Conservation (phyloP, 2,329 filamentous ascomycete genomes). For the Ustulina deusta region DNA sequence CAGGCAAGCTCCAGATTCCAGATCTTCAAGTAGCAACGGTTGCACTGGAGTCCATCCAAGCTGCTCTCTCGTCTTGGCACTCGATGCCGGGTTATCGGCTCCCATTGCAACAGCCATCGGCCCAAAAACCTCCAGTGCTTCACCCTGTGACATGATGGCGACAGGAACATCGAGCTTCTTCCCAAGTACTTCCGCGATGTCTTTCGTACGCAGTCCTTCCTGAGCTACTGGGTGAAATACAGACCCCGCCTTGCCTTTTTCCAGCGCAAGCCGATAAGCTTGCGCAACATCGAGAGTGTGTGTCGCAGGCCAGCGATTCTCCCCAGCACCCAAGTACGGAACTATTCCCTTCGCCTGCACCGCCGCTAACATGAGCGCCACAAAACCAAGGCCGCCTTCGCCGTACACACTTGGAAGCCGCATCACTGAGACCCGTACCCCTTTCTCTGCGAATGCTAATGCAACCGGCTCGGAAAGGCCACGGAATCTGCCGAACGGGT, state of each 20-base stretch:
- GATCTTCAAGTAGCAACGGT: slow-evolving; percentile 18
- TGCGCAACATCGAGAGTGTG: slow-evolving; percentile 27
- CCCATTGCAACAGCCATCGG: slow-evolving; percentile 14
- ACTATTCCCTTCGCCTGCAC: slow-evolving; percentile 7
- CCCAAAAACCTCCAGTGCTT: slow-evolving; percentile 20
- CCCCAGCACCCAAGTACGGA: slow-evolving; percentile 12
- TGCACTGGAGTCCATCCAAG: slow-evolving; percentile 29
- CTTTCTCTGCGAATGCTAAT: slow-evolving; percentile 22
- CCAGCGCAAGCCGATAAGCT: slow-evolving; percentile 30
- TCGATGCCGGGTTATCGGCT: slow-evolving; percentile 24
- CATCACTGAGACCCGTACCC: slow-evolving; percentile 32
- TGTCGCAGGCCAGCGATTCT: slow-evolving; percentile 29
- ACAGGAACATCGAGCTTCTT: slow-evolving; percentile 23
- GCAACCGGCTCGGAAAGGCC: slow-evolving; percentile 20
- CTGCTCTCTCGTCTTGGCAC: slow-evolving; percentile 20
- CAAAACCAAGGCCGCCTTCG: slow-evolving; percentile 22
- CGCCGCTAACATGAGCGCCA: slow-evolving; percentile 23
- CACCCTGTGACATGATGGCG: not conserved
- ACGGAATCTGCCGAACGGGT: slow-evolving; percentile 22
- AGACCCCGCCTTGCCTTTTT: slow-evolving; percentile 19
- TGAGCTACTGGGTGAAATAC: slow-evolving; percentile 29
- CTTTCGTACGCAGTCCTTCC: slow-evolving; percentile 25
- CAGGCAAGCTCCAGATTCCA: slow-evolving; percentile 15
- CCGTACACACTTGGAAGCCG: slow-evolving; percentile 30
- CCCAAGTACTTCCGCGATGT: slow-evolving; percentile 26